phyloP scores from a whole-genome alignment of 139 green algal genomes.

The Coelastrella sp. region DNA sequence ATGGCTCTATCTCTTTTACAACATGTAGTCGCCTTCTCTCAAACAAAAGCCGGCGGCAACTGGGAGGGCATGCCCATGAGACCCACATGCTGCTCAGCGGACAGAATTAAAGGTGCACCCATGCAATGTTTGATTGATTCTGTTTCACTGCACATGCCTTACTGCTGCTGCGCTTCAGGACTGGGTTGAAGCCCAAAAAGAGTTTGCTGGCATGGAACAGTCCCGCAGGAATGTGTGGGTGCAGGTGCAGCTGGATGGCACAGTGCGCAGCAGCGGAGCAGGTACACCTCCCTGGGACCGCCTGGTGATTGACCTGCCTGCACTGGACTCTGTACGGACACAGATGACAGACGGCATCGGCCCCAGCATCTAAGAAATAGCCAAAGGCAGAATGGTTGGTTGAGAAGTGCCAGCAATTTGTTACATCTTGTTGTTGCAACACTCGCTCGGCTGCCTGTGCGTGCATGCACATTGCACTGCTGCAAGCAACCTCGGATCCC shows the following conservation, averaged over 20 bases:
- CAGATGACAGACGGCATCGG: slow-evolving; percentile 78
- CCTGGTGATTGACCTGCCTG: slow-evolving; percentile 86
- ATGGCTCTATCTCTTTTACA: too few relatives aligned
- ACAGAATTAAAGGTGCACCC: not conserved
- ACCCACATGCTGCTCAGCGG: too few relatives aligned
- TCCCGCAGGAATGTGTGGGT: slow-evolving; percentile 48
- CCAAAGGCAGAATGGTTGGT: too few relatives aligned
- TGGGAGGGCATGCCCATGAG: too few relatives aligned
- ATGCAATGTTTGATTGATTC: not conserved
- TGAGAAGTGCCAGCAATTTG: too few relatives aligned
- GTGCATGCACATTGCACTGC: too few relatives aligned
- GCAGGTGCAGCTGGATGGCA: slow-evolving; percentile 90
- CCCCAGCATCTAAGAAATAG: slow-evolving; percentile 3
- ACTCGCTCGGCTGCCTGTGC: too few relatives aligned
- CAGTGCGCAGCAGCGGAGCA: slow-evolving; percentile 78
- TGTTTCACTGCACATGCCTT: not conserved
- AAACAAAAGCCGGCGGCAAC: too few relatives aligned
- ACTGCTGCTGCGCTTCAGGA: slow-evolving; percentile 32
- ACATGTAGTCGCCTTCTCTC: too few relatives aligned
- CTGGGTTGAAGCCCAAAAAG: slow-evolving; percentile 87
- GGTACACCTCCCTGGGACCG: slow-evolving; percentile 83
- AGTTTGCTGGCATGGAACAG: slow-evolving; percentile 56
- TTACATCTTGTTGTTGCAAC: too few relatives aligned
- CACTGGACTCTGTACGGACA: slow-evolving; percentile 77
- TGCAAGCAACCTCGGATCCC: too few relatives aligned